Base-by-base conservation (phyloP, 257 asterid species). In the Misopates orontium region DNA sequence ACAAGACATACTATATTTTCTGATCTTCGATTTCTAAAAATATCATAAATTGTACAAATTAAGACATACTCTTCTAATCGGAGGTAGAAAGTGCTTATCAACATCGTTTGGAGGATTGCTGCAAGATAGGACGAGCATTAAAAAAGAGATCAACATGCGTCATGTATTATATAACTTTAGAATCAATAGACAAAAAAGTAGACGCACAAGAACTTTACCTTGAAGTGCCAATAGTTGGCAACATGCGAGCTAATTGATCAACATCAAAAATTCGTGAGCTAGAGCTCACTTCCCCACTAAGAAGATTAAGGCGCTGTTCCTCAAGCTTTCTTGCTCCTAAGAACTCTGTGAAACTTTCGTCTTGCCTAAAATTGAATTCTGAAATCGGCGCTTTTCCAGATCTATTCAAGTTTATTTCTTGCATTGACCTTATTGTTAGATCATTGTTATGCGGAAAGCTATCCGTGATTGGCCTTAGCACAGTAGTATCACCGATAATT, bases 161-260 rank as follows among this genome's bases (percentile, higher is more conserved):
- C 36, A 22, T 47, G 14, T 8, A 23, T 8, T 10, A 48, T 18
- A 28, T 13, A 16, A 18, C 4, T 10, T 31, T 49, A 39, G 28
- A 55, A 62, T 15, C 48, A 32, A 17, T 45, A 22, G 48, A 11
- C 16, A 68, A 60, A 20, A 22, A 50, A 16, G 14, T 49, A 24
- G 62, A 67, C 20, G 42, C 36, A n/a, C 50, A 20, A 60, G 19
- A 41, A 9, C 23, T 60, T 69, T 74, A 83, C 88, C 83, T 36
- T 8, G 64, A 68, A 66, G 52, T 66, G 73, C 77, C 65, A 19
- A 77, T 61, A 47, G 74, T 28, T 6, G 85, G 72, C 61, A 66
- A 54, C 67, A 50, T 13, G 19, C 56, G 18, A n/a, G 67, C 70
- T 14, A 64, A 60, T 51, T 68, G 77, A n/a, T 66, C 71, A 68